Percentiles rank a stretch among this genome's conserved stretches.
Evolutionary conservation across 208 protist species (phyloP).

Genomic region (Dictyostelium gargantuum): DNA sequence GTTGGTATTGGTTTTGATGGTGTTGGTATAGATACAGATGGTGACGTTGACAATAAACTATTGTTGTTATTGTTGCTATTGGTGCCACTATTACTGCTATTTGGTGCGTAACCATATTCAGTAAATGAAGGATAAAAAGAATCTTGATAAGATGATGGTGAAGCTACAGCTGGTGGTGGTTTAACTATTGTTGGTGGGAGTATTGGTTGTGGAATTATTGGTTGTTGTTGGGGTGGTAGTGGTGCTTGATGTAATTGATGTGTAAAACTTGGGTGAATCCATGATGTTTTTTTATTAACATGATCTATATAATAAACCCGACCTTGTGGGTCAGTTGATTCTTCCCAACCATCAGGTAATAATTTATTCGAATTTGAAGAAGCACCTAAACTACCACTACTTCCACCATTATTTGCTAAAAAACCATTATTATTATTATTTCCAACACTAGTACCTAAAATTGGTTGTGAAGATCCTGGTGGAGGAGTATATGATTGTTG

Average conservation of each 20-base stretch:
- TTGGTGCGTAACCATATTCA: slow-evolving; percentile 39
- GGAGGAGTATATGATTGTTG: slow-evolving; percentile 15
- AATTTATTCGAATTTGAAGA: background rate
- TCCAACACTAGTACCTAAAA: too few relatives aligned
- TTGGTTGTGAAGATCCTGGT: background rate
- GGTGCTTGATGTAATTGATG: background rate
- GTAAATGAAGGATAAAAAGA: slow-evolving; percentile 36
- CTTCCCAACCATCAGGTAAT: slow-evolving; percentile 34
- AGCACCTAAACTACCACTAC: too few relatives aligned
- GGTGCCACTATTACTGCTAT: background rate
- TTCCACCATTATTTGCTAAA: background rate
- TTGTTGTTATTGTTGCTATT: background rate
- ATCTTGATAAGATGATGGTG: background rate
- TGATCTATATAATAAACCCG: slow-evolving; percentile 37
- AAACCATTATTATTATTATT: background rate
- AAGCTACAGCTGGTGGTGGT: background rate
- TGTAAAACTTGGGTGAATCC: slow-evolving; percentile 25
- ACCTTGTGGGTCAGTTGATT: background rate
- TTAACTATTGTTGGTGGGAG: background rate
- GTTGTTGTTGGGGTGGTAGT: background rate
- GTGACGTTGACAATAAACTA: background rate
- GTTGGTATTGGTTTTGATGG: background rate
- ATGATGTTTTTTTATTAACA: slow-evolving; percentile 40
- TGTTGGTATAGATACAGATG: background rate
- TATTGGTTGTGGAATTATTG: background rate